phyloP scores from a whole-genome alignment of 768 basidiomycete species.

The Phylloporus sp. region DNA sequence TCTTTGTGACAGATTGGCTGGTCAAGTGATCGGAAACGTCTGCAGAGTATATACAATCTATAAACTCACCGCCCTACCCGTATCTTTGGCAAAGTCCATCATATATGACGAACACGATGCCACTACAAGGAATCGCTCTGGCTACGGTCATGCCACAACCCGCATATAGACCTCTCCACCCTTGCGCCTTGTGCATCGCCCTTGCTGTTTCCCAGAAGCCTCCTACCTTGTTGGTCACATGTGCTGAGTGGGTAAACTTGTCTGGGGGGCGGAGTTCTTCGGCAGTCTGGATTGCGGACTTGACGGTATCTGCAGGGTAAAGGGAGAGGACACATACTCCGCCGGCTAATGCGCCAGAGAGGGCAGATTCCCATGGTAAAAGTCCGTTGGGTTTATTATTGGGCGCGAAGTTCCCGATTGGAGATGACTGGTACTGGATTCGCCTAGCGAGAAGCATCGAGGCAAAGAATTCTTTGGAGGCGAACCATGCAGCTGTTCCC shows the following conservation, averaged over 20 bases:
- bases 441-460: slow-evolving; percentile 54
- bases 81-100: slow-evolving; percentile 57
- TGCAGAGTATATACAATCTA: neutral
- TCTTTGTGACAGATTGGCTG: slow-evolving; percentile 27
- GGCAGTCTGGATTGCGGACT: slow-evolving; percentile 87
- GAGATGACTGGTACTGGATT: slow-evolving; percentile 7
- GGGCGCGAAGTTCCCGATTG: neutral
- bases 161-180: slow-evolving; percentile 75
- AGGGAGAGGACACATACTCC: slow-evolving; percentile 73
- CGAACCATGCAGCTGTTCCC: slow-evolving; percentile 83
- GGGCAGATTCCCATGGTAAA: slow-evolving; percentile 66
- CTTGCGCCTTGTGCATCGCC: slow-evolving; percentile 69
- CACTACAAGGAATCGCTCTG: slow-evolving; percentile 78
- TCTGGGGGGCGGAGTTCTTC: slow-evolving; percentile 63
- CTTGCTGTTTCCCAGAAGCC: slow-evolving; percentile 56
- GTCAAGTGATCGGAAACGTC: slow-evolving; percentile 4
- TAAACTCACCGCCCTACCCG: slow-evolving; percentile 29
- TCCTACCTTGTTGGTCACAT: slow-evolving; percentile 24
- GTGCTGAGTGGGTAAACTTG: slow-evolving; percentile 9
- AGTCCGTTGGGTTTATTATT: slow-evolving; percentile 16
- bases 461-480: slow-evolving; percentile 73
- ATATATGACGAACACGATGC: slow-evolving; percentile 86
- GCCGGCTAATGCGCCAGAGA: slow-evolving; percentile 76
- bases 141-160: slow-evolving; percentile 87
- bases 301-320: slow-evolving; percentile 89